These are phyloP conservation scores for Irpex rosettiformis DNA, from an alignment of 1,284 basidiomycete species.

Conservation along the genomic window DNA sequence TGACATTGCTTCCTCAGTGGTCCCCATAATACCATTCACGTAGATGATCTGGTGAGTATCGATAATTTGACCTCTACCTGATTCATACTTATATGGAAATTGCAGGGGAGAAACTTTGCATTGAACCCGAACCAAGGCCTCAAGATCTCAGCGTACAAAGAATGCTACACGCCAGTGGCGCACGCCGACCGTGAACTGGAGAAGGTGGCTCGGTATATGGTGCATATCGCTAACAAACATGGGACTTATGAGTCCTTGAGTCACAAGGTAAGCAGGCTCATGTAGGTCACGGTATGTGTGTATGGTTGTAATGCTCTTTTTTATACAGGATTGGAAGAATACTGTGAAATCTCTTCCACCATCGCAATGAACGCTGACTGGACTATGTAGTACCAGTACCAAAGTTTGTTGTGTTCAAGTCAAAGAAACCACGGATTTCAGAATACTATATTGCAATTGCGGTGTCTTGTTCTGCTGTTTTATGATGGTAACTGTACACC, in stretches of 20 bases:
- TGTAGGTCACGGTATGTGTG: not conserved
- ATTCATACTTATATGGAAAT: not conserved
- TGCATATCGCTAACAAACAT: conserved; percentile 48
- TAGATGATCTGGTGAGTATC: conserved; percentile 73
- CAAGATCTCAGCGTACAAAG: conserved; percentile 80
- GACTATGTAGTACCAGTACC: too few relatives aligned
- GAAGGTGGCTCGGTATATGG: conserved; percentile 61
- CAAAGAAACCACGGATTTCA: too few relatives aligned
- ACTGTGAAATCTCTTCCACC: not conserved
- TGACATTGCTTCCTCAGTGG: conserved; percentile 37
- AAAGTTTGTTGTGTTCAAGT: too few relatives aligned
- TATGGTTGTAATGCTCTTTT: not conserved
- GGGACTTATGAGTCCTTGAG: conserved; percentile 53
- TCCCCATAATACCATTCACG: conserved; percentile 79
- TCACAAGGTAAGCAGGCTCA: conserved; percentile 47
- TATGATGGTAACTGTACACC: too few relatives aligned
- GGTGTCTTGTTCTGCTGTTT: too few relatives aligned
- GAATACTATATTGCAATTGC: too few relatives aligned
- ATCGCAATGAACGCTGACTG: not conserved
- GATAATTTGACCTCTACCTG: conserved; percentile 14
- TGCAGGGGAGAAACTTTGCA: conserved; percentile 78
- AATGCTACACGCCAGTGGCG: conserved; percentile 61
- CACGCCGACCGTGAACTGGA: conserved; percentile 65
- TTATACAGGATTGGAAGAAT: conserved; percentile 15
- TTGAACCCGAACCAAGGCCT: conserved; percentile 83